These are phyloP conservation scores for Globisporangium sylvaticum DNA, from an alignment of 352 stramenopile genomes.

Conservation along the genomic window DNA sequence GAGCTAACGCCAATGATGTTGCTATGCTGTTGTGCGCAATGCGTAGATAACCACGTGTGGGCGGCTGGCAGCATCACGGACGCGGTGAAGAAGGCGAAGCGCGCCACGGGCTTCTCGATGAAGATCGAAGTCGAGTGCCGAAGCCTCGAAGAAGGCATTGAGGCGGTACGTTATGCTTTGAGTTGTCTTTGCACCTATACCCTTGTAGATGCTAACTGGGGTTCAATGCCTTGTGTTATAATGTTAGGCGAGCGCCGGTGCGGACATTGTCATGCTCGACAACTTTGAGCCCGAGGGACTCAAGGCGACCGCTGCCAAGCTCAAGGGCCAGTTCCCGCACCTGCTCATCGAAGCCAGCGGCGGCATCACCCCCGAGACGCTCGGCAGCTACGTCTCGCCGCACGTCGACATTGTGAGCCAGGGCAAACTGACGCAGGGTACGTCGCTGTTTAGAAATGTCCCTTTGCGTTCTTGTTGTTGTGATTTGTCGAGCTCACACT, in stretches of 20 bases:
- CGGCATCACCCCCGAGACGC: conserved; percentile 95
- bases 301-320: conserved; percentile 85
- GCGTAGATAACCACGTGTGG: conserved; percentile 98
- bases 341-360: conserved; percentile 97
- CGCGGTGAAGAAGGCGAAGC: conserved; percentile 90
- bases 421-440: conserved; percentile 96
- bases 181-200: neutral
- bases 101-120: conserved; percentile 94
- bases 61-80: conserved; percentile 92
- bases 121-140: conserved; percentile 99
- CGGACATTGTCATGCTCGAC: conserved; percentile 98
- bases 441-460: neutral
- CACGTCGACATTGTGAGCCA: conserved; percentile 97
- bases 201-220: neutral
- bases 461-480: neutral
- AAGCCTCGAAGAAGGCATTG: conserved; percentile 90
- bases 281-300: conserved; percentile 94
- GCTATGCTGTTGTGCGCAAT: neutral
- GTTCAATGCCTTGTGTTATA: neutral
- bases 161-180: conserved; percentile 59
- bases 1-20: neutral
- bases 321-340: conserved; percentile 95
- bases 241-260: conserved; percentile 50
- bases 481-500: neutral
- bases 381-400: conserved; percentile 91